Percentiles rank a stretch among this genome's conserved stretches.
phyloP scores from a whole-genome alignment of 257 asterid species.

The Rhazya stricta region DNA sequence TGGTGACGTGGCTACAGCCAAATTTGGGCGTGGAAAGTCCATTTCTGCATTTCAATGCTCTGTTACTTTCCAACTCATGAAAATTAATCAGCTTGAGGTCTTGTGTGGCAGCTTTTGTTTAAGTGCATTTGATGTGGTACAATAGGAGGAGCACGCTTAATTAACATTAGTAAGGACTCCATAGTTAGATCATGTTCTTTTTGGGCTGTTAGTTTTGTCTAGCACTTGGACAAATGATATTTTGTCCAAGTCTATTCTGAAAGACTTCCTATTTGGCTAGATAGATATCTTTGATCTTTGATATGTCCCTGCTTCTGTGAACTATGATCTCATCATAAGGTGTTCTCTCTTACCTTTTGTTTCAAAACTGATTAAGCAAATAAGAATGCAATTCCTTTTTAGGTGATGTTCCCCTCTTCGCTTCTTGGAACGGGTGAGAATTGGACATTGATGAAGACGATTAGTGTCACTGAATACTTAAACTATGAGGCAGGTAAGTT shows the following conservation, averaged over 20 bases:
- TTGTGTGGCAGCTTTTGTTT: not conserved
- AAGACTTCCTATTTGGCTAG: not conserved
- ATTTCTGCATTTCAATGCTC: not conserved
- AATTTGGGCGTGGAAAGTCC: not conserved
- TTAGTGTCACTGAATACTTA: constrained; percentile 93
- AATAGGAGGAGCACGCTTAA: not conserved
- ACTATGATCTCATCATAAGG: not conserved
- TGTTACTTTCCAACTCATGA: not conserved
- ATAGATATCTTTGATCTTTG: not conserved
- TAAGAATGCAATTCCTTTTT: constrained; percentile 16
- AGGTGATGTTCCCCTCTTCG: constrained; percentile 95
- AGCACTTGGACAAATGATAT: not conserved
- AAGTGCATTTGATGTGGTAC: not conserved
- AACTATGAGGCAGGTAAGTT: constrained; percentile 92
- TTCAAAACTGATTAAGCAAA: constrained; percentile 2
- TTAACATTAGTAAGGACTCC: not conserved
- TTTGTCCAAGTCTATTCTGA: not conserved
- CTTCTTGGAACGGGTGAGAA: constrained; percentile 93
- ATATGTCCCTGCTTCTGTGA: not conserved
- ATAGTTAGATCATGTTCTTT: not conserved
- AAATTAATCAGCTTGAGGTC: not conserved
- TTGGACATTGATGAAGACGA: constrained; percentile 96
- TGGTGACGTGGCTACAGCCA: not conserved
- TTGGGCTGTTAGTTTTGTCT: not conserved
- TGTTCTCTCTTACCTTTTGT: not conserved